Evolutionary conservation across 2,329 filamentous ascomycete species (phyloP).

Genomic region (Graphiopsis chlorocephala): DNA sequence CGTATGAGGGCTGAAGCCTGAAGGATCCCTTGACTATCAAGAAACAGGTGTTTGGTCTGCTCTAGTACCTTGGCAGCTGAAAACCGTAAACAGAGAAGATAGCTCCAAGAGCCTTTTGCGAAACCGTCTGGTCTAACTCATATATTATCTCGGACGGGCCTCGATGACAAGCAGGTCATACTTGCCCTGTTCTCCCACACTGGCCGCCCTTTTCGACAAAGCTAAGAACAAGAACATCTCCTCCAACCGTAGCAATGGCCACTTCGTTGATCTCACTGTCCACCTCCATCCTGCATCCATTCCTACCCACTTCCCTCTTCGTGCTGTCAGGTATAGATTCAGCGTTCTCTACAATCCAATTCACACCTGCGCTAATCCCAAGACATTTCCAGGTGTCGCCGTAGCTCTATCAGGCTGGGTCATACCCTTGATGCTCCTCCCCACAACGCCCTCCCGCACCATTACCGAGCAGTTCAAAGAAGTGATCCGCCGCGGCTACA

Average conservation of each 20-base stretch:
- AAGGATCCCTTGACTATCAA: background rate
- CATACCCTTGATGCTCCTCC: conserved; percentile 13
- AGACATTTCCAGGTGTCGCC: conserved; percentile 1
- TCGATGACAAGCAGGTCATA: background rate
- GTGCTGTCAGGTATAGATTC: background rate
- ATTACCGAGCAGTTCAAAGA: conserved; percentile 13
- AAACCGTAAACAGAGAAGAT: background rate
- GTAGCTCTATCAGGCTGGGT: conserved; percentile 13
- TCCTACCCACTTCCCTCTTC: background rate
- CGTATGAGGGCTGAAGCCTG: background rate
- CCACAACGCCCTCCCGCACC: conserved; percentile 4
- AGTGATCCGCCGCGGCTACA: conserved; percentile 8
- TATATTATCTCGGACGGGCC: no score
- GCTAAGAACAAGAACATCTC: no score
- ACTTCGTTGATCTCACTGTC: background rate
- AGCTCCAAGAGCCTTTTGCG: no score
- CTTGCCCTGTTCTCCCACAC: no score
- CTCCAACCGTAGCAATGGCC: background rate
- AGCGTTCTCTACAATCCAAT: background rate
- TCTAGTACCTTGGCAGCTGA: background rate
- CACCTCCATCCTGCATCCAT: background rate
- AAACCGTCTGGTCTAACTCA: no score
- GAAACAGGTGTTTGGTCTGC: background rate
- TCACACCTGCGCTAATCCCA: background rate
- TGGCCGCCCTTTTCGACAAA: no score